Evolutionary conservation across 345 rosid genomes (phyloP), one percentile per base, ranked within the genome.

Genomic region (Eucalyptus cladocalyx): DNA sequence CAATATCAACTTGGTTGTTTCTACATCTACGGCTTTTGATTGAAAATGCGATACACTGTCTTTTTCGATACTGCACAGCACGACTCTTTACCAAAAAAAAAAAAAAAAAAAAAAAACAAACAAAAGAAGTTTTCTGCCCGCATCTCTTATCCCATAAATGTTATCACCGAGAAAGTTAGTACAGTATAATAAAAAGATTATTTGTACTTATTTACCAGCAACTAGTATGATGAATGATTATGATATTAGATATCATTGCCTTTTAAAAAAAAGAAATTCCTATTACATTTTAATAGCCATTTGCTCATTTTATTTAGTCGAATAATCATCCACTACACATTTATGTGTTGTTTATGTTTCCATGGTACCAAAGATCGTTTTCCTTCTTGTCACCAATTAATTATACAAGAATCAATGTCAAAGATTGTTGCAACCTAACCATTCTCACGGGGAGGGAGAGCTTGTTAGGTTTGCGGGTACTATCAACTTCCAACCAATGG

Each of bases 81-180:
- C 62, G 62, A 56, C 30, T 4, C 62, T 56, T 23, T 24, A 24
- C 62, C 9, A 1, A 53, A 4, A 56, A 60, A 11, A 60, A 11
- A 9, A 24, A 5, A 9, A 24, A 5, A 56, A 5, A 2, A 4
- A 11, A 3, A 0, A 53, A 9, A 19, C n/a, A n/a, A n/a, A n/a
- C n/a, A 53, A 24, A 60, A 60, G 32, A 60, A 60, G 32, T 28
- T 60, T 60, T 28, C 32, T 26, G 30, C 32, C 32, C 2, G 17
- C 17, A 60, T 60, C 30, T 60, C 17, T 28, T 28, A 28, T 28
- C 17, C 15, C n/a, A 12, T 60, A 60, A 60, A 60, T 60, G 32
- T 10, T 28, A 28, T 28, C 69, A 60, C 32, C 32, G 32, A 60
- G n/a, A 58, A 58, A 58, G 13, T 58, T 58, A 58, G 65, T 10